Conservation (phyloP, 192 early-diverging fungal species). For the Gamsiella multidivaricata region DNA sequence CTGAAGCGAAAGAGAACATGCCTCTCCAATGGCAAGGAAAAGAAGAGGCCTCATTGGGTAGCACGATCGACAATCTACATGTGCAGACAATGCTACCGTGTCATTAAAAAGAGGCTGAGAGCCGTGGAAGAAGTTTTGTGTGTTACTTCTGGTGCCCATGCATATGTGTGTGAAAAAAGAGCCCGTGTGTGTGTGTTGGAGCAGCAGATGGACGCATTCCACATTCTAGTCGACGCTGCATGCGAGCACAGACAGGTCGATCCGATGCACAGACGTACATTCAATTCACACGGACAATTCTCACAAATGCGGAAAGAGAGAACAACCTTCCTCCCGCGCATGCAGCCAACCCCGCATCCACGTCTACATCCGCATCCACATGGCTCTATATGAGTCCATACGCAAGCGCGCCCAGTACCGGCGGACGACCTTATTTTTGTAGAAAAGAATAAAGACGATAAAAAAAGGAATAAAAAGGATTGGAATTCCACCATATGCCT, state of each 20-base stretch:
- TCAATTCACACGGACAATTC: constrained; percentile 15
- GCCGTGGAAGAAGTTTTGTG: no score
- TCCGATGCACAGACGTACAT: background rate
- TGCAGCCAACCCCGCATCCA: background rate
- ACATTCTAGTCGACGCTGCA: constrained; percentile 48
- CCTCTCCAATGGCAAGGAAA: no score
- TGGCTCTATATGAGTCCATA: background rate
- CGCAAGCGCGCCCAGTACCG: background rate
- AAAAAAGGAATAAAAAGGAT: constrained; percentile 47
- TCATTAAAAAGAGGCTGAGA: no score
- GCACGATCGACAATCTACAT: constrained; percentile 1
- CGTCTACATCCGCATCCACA: constrained; percentile 2
- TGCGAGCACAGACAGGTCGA: background rate
- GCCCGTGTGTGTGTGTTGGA: background rate
- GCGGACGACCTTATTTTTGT: background rate
- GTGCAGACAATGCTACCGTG: no score
- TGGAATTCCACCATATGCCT: constrained; percentile 37
- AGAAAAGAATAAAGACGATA: background rate
- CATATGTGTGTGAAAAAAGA: no score
- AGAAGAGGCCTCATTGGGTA: no score
- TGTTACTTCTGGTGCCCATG: background rate
- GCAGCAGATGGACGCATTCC: constrained; percentile 24
- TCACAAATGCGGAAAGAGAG: constrained; percentile 26
- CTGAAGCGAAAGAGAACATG: no score
- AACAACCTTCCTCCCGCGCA: constrained; percentile 11